These are phyloP conservation scores for Colletotrichum liriopes DNA, from an alignment of 2,329 filamentous ascomycete genomes.

Conservation along the genomic window DNA sequence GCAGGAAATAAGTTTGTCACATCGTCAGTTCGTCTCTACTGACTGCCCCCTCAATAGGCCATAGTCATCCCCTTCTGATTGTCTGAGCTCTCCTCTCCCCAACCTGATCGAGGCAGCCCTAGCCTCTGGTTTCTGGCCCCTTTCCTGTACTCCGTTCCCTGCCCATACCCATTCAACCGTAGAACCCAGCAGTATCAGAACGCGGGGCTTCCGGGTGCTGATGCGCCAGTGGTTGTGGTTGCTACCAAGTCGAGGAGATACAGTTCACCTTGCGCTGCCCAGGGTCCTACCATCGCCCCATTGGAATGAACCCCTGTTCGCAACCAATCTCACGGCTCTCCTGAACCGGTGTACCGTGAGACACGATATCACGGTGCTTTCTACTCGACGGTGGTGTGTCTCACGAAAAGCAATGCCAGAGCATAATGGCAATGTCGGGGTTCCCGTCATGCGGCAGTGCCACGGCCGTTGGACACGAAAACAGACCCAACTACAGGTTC, in stretches of 20 bases:
- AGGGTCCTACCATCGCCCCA: conserved; percentile 2
- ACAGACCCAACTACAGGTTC: not conserved
- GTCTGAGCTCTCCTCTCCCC: not conserved
- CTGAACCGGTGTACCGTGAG: conserved; percentile 17
- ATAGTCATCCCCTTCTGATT: not conserved
- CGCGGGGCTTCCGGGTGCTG: conserved; percentile 7
- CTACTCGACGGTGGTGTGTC: conserved; percentile 1
- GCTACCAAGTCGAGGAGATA: not conserved
- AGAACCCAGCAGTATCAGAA: not conserved
- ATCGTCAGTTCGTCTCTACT: conserved; percentile 32
- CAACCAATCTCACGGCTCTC: conserved; percentile 33
- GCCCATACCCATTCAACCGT: not conserved
- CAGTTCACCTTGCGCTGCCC: not conserved
- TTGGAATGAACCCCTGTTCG: conserved; percentile 22
- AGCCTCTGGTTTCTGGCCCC: not conserved
- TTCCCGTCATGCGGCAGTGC: not conserved
- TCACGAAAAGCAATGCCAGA: conserved; percentile 28
- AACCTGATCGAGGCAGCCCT: not conserved
- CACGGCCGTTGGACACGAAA: not conserved
- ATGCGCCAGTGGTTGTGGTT: conserved; percentile 10
- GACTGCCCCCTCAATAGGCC: not conserved
- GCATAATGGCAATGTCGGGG: not conserved
- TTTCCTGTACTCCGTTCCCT: not conserved
- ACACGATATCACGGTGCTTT: conserved; percentile 18
- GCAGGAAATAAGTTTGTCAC: conserved; percentile 22